Percentiles rank a stretch among this genome's conserved stretches.
Evolutionary conservation across 2,329 filamentous ascomycete species (phyloP).

Genomic region (Botrytis tulipae): DNA sequence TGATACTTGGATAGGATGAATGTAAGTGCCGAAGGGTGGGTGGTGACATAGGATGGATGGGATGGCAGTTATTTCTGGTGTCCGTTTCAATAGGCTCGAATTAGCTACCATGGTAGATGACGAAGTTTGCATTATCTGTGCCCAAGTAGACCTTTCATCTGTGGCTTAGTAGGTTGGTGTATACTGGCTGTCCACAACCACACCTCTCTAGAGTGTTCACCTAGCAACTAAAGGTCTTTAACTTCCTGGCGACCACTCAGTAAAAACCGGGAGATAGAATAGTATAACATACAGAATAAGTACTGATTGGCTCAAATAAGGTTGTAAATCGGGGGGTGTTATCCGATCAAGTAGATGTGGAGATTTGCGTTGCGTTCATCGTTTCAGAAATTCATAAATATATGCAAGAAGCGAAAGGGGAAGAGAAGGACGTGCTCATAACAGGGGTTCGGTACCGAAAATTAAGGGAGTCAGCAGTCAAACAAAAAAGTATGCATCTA

Average conservation of each 20-base stretch:
- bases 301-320: background rate
- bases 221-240: background rate
- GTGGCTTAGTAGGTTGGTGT: background rate
- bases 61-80: background rate
- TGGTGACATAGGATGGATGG: background rate
- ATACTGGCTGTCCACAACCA: background rate
- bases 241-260: background rate
- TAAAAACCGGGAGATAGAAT: too few species aligned
- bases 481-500: background rate
- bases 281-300: background rate
- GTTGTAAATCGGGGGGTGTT: background rate
- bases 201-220: background rate
- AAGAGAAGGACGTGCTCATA: background rate
- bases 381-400: background rate
- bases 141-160: conserved; percentile 7
- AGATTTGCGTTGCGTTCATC: background rate
- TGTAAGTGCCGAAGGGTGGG: background rate
- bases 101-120: background rate
- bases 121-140: background rate
- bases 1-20: background rate
- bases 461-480: background rate
- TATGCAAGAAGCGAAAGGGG: background rate
- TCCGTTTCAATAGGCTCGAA: background rate
- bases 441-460: conserved; percentile 7
- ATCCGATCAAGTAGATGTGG: background rate